Conservation (phyloP, 805 yeast genomes). For the Komagataella kurtzmanii region DNA sequence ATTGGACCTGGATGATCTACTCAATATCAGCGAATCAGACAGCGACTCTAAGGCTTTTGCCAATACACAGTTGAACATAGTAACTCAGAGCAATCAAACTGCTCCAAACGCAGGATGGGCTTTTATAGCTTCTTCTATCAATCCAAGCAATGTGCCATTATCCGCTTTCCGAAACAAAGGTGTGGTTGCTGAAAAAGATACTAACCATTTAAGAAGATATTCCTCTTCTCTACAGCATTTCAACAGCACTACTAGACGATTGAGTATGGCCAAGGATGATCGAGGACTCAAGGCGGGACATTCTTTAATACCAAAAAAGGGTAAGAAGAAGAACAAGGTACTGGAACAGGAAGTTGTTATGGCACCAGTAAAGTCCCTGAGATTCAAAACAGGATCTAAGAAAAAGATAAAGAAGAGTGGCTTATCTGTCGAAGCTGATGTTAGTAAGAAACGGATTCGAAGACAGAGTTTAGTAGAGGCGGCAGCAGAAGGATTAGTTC, state of each 20-base stretch:
- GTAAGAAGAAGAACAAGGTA: slow-evolving; percentile 17
- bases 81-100: slow-evolving; percentile 43
- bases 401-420: slow-evolving; percentile 4
- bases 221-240: slow-evolving; percentile 1
- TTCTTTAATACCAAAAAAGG: not conserved
- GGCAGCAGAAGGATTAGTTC: slow-evolving; percentile 59
- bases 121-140: slow-evolving; percentile 3
- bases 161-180: slow-evolving; percentile 87
- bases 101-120: slow-evolving; percentile 9
- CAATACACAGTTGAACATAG: not conserved
- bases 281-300: not conserved
- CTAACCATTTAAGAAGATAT: not conserved
- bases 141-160: slow-evolving; percentile 50
- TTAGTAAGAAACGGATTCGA: slow-evolving; percentile 25
- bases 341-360: slow-evolving; percentile 13
- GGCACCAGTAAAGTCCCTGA: slow-evolving; percentile 6
- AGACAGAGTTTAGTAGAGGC: slow-evolving; percentile 65
- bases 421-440: slow-evolving; percentile 10
- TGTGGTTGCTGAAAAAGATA: slow-evolving; percentile 13
- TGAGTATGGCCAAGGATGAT: slow-evolving; percentile 10
- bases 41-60: not conserved
- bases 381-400: not conserved
- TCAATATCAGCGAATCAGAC: slow-evolving; percentile 81
- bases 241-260: not conserved
- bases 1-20: slow-evolving; percentile 57